Percentiles rank a stretch among this genome's conserved stretches.
These are phyloP conservation scores for Corrigiola litoralis DNA, from an alignment of 179 eudicot genomes.

Conservation along the genomic window DNA sequence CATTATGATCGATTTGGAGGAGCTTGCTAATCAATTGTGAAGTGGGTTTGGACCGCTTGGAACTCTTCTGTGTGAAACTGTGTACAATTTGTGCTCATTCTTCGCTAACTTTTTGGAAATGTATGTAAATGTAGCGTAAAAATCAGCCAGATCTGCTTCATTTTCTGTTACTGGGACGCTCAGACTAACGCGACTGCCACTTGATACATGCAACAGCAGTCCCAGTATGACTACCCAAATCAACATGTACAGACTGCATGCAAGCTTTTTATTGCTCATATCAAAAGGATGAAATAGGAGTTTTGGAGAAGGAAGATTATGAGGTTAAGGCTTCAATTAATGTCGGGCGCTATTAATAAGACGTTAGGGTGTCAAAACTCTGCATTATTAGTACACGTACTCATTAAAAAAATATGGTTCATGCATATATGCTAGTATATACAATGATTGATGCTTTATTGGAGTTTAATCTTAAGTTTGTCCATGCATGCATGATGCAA, in stretches of 20 bases:
- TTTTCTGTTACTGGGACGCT: not conserved
- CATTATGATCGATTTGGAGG: too few species aligned
- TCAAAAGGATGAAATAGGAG: not conserved
- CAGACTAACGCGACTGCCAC: constrained; percentile 3
- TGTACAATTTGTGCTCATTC: constrained; percentile 5
- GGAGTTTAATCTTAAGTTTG: constrained; percentile 6
- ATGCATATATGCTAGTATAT: not conserved
- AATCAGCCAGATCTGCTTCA: not conserved
- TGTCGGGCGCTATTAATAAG: constrained; percentile 11
- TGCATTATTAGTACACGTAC: constrained; percentile 32
- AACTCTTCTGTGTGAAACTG: constrained; percentile 15
- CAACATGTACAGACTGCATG: not conserved
- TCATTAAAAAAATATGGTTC: not conserved
- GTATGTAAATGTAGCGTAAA: not conserved
- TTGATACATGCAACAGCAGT: constrained; percentile 14
- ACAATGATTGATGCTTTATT: constrained; percentile 18
- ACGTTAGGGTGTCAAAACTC: constrained; percentile 9
- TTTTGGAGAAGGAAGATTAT: not conserved
- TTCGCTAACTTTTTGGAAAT: not conserved
- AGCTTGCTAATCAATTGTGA: constrained; percentile 15
- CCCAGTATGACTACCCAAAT: not conserved
- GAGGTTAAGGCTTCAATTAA: constrained; percentile 4
- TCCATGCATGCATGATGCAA: constrained; percentile 3
- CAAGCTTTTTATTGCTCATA: constrained; percentile 16
- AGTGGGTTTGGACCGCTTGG: constrained; percentile 27